These are phyloP conservation scores for Carex arenaria DNA, from an alignment of 202 grass and related monocot species.

Conservation along the genomic window DNA sequence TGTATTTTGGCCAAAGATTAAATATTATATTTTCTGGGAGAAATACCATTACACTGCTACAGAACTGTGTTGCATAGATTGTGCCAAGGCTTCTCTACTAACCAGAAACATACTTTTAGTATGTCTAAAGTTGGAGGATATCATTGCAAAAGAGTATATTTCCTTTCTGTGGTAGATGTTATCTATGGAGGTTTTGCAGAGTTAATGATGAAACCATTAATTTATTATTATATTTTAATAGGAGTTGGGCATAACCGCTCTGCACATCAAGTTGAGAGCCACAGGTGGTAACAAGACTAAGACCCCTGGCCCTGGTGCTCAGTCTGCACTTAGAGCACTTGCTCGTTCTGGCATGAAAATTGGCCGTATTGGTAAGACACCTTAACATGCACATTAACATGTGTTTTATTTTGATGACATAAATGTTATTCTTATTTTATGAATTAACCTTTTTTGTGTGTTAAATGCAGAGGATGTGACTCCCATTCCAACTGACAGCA, in stretches of 20 bases:
- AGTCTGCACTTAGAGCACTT: slow-evolving; percentile 89
- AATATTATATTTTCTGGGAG: background rate
- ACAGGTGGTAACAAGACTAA: slow-evolving; percentile 97
- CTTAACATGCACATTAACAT: background rate
- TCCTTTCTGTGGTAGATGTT: background rate
- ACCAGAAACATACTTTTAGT: background rate
- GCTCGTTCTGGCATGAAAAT: slow-evolving; percentile 96
- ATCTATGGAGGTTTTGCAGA: background rate
- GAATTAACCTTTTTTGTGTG: background rate
- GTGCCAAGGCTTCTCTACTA: background rate
- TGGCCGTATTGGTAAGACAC: slow-evolving; percentile 64
- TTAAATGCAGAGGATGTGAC: slow-evolving; percentile 69
- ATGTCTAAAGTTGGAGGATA: background rate
- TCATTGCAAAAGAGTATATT: background rate
- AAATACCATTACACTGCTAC: background rate
- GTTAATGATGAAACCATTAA: background rate
- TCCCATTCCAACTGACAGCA: slow-evolving; percentile 83
- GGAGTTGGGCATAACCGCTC: slow-evolving; percentile 89
- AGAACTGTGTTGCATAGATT: no score
- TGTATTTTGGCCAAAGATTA: background rate
- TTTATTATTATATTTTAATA: slow-evolving; percentile 10
- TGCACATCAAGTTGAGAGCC: slow-evolving; percentile 85
- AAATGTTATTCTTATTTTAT: background rate
- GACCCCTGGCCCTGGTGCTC: slow-evolving; percentile 81
- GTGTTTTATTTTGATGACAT: background rate